A percentile compares a stretch with the other conserved stretches of the same genome.
These are phyloP conservation scores for Aphanocladium album DNA, from an alignment of 2,329 filamentous ascomycete species.

Conservation along the genomic window DNA sequence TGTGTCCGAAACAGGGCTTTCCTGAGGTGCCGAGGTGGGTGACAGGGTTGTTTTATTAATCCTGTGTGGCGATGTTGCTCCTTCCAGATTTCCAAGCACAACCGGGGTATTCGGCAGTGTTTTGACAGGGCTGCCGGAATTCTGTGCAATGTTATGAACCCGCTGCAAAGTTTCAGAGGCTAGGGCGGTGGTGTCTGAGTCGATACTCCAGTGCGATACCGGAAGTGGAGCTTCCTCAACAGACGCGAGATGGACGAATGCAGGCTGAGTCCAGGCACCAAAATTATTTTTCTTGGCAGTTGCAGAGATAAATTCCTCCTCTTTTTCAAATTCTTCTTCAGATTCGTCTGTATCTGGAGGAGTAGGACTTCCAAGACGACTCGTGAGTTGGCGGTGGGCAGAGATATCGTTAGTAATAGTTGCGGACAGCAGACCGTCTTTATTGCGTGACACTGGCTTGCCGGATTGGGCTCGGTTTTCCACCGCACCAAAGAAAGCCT, in stretches of 20 bases:
- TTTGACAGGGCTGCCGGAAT: background rate
- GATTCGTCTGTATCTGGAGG: slow-evolving; percentile 49
- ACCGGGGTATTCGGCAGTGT: background rate
- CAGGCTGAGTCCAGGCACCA: slow-evolving; percentile 25
- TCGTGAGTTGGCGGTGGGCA: slow-evolving; percentile 11
- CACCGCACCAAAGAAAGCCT: background rate
- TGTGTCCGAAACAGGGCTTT: background rate
- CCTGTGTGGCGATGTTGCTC: background rate
- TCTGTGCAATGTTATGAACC: background rate
- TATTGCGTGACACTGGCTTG: slow-evolving; percentile 2
- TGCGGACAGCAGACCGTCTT: slow-evolving; percentile 21
- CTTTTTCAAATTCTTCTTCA: slow-evolving; percentile 31
- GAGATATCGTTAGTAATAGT: slow-evolving; percentile 18
- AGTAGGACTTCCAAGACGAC: slow-evolving; percentile 46
- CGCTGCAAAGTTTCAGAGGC: slow-evolving; percentile 18
- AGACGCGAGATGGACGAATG: background rate
- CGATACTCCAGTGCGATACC: slow-evolving; percentile 14
- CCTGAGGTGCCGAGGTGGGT: background rate
- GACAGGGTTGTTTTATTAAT: background rate
- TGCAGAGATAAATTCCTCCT: slow-evolving; percentile 15
- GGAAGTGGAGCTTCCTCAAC: slow-evolving; percentile 6
- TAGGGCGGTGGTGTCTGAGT: slow-evolving; percentile 1
- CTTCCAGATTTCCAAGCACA: background rate
- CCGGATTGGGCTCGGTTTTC: slow-evolving; percentile 10
- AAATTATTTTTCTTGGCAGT: slow-evolving; percentile 19